These are phyloP conservation scores for Penicillium sp. DNA, from an alignment of 2,329 filamentous ascomycete species.

Conservation along the genomic window DNA sequence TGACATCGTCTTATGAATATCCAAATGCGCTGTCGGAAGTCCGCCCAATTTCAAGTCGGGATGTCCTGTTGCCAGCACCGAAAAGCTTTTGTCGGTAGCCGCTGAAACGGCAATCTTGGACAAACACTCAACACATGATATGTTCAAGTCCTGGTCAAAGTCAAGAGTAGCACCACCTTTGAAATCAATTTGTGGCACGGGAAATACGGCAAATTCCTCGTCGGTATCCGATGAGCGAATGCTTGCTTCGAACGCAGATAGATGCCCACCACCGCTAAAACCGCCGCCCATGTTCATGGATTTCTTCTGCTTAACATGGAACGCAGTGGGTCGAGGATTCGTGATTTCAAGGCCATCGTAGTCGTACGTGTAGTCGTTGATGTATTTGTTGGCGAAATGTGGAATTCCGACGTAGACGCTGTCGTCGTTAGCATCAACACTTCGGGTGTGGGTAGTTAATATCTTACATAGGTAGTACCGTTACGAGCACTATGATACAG, in stretches of 20 bases:
- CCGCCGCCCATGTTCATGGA: slow-evolving; percentile 21
- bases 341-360: slow-evolving; percentile 28
- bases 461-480: slow-evolving; percentile 28
- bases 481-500: slow-evolving; percentile 23
- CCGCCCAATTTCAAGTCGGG: slow-evolving; percentile 24
- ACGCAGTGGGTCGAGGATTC: slow-evolving; percentile 26
- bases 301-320: slow-evolving; percentile 28
- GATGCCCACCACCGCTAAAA: slow-evolving; percentile 27
- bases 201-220: slow-evolving; percentile 23
- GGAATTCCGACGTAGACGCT: slow-evolving; percentile 32
- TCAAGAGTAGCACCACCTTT: slow-evolving; percentile 14
- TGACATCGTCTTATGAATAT: slow-evolving; percentile 28
- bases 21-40: slow-evolving; percentile 28
- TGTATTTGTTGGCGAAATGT: slow-evolving; percentile 28
- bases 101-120: slow-evolving; percentile 22
- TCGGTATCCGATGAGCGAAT: slow-evolving; percentile 17
- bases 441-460: background rate
- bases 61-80: slow-evolving; percentile 22
- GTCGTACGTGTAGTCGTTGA: slow-evolving; percentile 28
- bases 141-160: slow-evolving; percentile 29
- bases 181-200: slow-evolving; percentile 24
- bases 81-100: slow-evolving; percentile 22
- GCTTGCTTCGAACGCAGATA: slow-evolving; percentile 28
- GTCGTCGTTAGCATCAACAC: background rate
- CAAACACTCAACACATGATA: slow-evolving; percentile 31